Evolutionary conservation across 257 asterid genomes (phyloP), one percentile per base, ranked within the genome.

Genomic region (Solanum appendiculatum): DNA sequence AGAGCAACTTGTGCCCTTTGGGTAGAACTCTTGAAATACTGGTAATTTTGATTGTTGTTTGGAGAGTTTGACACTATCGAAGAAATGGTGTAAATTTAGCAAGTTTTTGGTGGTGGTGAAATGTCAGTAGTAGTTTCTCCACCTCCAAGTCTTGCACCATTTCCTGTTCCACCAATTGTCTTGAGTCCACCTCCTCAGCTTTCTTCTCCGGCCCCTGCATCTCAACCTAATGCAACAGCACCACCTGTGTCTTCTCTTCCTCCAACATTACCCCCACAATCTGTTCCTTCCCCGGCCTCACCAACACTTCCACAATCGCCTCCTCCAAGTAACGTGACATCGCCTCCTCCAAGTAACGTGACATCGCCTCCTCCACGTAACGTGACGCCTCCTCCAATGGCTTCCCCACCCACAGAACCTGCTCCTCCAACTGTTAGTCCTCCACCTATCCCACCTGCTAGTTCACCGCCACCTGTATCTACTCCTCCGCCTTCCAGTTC

Each of bases 51-150:
- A 72, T 87, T 40, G 64, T 64, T 63, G 44, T 23, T 89, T 89
- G 86, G 83, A 86, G 88, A 72, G 5, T 86, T 88, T 77, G 83
- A 29, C 9, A 48, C 66, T 46, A 48, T 72, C 20, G 60, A 1
- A 86, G 23, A 72, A 56, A 86, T 72, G 87, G 84, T 72, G 85
- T 86, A 86, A 78, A 72, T 86, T 86, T 48, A 58, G 87, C 44
- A 51, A 86, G 39, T 84, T 82, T 70, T 87, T 84, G 81, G 94
- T 85, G 88, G 90, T 91, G 92, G 88, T 88, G 86, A 86, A 56
- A 86, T 86, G 87, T 86, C 87, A 33, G 25, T 72, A 39, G 87
- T 72, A 27, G 87, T 86, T 86, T 81, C 93, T 86, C 89, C 90
- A 68, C 80, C 90, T 86, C 92, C 91, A 84, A 86, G 39, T 87